phyloP scores from a whole-genome alignment of 441 rosid genomes.

The Erodium chrysanthum region DNA sequence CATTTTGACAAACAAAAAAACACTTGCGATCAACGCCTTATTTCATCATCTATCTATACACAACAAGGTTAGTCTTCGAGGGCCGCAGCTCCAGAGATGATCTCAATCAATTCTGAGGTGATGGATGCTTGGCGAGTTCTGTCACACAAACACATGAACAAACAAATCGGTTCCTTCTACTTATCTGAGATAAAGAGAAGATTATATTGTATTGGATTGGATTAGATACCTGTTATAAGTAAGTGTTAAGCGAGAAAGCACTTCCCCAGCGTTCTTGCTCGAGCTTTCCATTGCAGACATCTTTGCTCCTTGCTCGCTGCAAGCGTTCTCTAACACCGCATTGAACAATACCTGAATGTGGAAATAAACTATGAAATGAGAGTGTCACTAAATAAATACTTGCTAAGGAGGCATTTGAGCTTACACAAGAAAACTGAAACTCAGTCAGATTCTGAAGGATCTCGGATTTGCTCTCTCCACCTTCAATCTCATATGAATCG shows the following conservation, averaged over 20 bases:
- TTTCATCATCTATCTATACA: not conserved
- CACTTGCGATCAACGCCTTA: not conserved
- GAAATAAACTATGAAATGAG: not conserved
- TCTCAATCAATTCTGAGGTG: constrained; percentile 86
- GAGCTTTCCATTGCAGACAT: constrained; percentile 99
- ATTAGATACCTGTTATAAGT: constrained; percentile 65
- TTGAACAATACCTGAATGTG: constrained; percentile 60
- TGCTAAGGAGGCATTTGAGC: constrained; percentile 14
- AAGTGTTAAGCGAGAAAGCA: constrained; percentile 91
- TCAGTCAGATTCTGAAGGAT: constrained; percentile 82
- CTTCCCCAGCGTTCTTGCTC: constrained; percentile 93
- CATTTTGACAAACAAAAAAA: not conserved
- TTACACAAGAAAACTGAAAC: constrained; percentile 95
- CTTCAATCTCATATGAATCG: constrained; percentile 93
- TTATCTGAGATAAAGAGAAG: not conserved
- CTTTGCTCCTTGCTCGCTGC: constrained; percentile 94
- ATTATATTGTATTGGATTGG: not conserved
- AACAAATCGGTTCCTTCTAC: too few relatives aligned
- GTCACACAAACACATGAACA: constrained; percentile 12
- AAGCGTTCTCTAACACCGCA: constrained; percentile 80
- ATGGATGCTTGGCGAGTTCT: constrained; percentile 98
- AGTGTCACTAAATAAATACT: not conserved
- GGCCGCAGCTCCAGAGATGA: constrained; percentile 91
- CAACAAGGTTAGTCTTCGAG: constrained; percentile 37
- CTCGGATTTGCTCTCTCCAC: constrained; percentile 82